Percentiles rank a stretch among this genome's conserved stretches.
Conservation (phyloP, 805 yeast species). For the Cyberlindnera misumaiensis region DNA sequence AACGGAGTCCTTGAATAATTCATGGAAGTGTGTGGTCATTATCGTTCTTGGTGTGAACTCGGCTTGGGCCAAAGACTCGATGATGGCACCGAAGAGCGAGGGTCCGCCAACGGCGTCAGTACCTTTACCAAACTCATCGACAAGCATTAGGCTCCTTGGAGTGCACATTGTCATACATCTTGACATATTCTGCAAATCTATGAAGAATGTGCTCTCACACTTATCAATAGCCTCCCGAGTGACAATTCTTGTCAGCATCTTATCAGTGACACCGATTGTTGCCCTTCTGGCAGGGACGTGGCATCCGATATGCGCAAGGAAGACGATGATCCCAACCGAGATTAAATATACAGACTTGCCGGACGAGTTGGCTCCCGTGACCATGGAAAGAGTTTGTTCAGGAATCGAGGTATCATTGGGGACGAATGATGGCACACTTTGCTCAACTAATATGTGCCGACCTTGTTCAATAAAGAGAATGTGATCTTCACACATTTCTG, state of each 20-base stretch:
- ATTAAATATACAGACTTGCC: conserved; percentile 47
- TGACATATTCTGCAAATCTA: conserved; percentile 39
- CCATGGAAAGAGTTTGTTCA: conserved; percentile 25
- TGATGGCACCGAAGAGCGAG: conserved; percentile 33
- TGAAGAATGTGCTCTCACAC: conserved; percentile 42
- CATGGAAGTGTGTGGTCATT: conserved; percentile 39
- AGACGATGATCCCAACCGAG: conserved; percentile 42
- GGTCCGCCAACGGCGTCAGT: conserved; percentile 42
- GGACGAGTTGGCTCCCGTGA: conserved; percentile 45
- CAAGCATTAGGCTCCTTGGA: conserved; percentile 34
- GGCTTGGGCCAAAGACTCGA: conserved; percentile 19
- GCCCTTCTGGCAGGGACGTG: conserved; percentile 46
- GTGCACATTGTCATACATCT: conserved; percentile 36
- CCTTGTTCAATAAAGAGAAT: conserved; percentile 32
- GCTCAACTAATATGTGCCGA: conserved; percentile 42
- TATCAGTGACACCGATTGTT: conserved; percentile 40
- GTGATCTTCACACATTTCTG: conserved; percentile 24
- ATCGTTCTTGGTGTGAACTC: conserved; percentile 23
- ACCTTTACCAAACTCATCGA: conserved; percentile 52
- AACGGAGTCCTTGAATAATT: conserved; percentile 26
- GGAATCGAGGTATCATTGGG: conserved; percentile 33
- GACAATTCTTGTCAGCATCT: conserved; percentile 38
- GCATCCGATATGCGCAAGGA: conserved; percentile 47
- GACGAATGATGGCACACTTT: conserved; percentile 30
- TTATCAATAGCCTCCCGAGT: conserved; percentile 34